Evolutionary conservation across 768 basidiomycete species (phyloP), one percentile per base, ranked within the genome.

Genomic region (Boletellus sp.): DNA sequence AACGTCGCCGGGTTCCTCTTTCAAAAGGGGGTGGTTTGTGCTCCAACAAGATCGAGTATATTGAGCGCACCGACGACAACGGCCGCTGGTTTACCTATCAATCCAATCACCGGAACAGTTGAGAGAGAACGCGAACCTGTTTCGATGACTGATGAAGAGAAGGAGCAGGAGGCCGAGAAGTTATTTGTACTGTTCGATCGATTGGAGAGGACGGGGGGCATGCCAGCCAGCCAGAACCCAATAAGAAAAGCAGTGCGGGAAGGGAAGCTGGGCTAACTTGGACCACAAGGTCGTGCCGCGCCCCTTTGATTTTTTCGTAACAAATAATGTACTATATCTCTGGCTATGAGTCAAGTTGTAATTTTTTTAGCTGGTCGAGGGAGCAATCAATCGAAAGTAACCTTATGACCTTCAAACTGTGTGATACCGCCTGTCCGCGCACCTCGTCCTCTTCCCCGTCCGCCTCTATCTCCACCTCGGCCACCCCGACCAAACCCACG

Each of bases 1-100:
- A 94, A 94, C 64, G 92, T 94, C 36, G 92, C 94, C 0, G 96
- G 96, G 1, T 89, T 92, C 76, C 76, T 99, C 22, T 94, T 92
- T 73, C 84, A 88, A 64, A 94, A 93, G 62, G 94, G 93, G 15
- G 77, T 98, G 58, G 75, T 88, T 61, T 77, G 68, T 48, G 78
- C 81, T 6, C 87, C 84, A 1, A 64, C 61, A 17, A 60, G 64
- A 15, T 56, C 70, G 16, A 60, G 63, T 11, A 57, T 70, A 10
- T 62, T 74, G 0, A 57, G 67, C 11, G 65, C 71, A 20, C 63
- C 71, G 1, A 61, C 50, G 5, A 66, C 72, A 3, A 67, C 72
- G 2, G 17, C 72, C 9, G 44, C 61, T 8, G 75, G 75, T 16
- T 68, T 73, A 23, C 68, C 74, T 6, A 87, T 90, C 64, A 87